Evolutionary conservation across 495 filamentous ascomycete genomes (phyloP).

Genomic region (Hypoxylon perforatum): DNA sequence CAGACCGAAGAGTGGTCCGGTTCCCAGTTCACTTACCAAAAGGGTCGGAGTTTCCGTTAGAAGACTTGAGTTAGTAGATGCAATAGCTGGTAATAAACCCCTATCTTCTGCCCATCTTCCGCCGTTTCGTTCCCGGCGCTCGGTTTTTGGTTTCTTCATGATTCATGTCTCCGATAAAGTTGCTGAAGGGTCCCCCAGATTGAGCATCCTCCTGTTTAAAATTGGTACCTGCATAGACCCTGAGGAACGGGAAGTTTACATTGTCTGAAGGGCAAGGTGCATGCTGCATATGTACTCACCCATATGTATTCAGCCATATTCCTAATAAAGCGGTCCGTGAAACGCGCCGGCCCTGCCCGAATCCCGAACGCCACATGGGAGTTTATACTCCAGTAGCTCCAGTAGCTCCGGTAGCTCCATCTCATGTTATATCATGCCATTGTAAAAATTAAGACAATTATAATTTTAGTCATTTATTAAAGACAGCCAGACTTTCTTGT

Average conservation of each 20-base stretch:
- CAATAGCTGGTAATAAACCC: not conserved
- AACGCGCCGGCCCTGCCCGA: conserved; percentile 15
- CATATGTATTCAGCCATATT: conserved; percentile 1
- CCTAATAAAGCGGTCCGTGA: not conserved
- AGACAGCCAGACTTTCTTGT: too few species aligned
- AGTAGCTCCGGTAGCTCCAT: conserved; percentile 6
- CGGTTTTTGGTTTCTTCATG: not conserved
- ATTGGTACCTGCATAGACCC: conserved; percentile 37
- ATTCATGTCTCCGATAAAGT: conserved; percentile 12
- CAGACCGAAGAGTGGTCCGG: conserved; percentile 25
- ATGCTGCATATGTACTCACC: not conserved
- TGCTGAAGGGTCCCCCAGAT: not conserved
- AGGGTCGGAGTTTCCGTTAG: conserved; percentile 28
- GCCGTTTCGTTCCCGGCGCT: not conserved
- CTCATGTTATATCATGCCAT: conserved; percentile 1
- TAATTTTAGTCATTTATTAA: too few species aligned
- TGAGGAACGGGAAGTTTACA: not conserved
- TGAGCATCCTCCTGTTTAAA: conserved; percentile 5
- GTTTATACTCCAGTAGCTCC: too few species aligned
- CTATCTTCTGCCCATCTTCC: not conserved
- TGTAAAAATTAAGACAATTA: too few species aligned
- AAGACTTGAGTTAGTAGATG: not conserved
- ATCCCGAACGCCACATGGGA: conserved; percentile 17
- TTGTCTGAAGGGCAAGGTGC: conserved; percentile 27
- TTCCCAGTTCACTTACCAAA: conserved; percentile 3